Percentiles rank a stretch among this genome's conserved stretches.
Conservation (phyloP, 495 filamentous ascomycete genomes). For the Oidiodendron maius region DNA sequence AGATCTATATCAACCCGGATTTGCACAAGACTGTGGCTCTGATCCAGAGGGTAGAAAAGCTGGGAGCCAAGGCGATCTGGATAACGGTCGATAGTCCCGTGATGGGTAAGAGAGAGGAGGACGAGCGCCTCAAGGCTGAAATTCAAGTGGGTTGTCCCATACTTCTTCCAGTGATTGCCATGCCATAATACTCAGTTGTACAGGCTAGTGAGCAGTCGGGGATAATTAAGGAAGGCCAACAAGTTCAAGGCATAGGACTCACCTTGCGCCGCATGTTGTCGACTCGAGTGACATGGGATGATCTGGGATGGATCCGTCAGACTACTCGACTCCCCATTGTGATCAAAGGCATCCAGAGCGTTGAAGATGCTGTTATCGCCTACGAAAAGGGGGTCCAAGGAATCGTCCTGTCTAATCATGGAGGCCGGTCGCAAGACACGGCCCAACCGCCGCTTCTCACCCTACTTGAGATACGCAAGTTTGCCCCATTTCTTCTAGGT, state of each 20-base stretch:
- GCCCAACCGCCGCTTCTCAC: constrained; percentile 87
- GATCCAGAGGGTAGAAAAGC: constrained; percentile 42
- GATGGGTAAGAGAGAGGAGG: constrained; percentile 53
- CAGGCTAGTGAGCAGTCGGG: constrained; percentile 48
- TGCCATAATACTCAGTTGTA: too few relatives aligned
- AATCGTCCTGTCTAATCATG: constrained; percentile 91
- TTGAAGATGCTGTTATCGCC: constrained; percentile 83
- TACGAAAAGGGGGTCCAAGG: constrained; percentile 77
- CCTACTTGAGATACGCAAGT: too few relatives aligned
- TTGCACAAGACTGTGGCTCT: constrained; percentile 56
- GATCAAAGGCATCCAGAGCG: constrained; percentile 85
- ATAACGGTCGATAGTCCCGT: constrained; percentile 39
- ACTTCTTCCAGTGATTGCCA: too few relatives aligned
- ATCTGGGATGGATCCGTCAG: constrained; percentile 41
- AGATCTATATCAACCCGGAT: constrained; percentile 74
- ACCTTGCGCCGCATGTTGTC: constrained; percentile 58
- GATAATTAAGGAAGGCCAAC: constrained; percentile 43
- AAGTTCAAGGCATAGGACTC: constrained; percentile 62
- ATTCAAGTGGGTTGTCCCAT: constrained; percentile 25
- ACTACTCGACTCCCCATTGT: too few relatives aligned
- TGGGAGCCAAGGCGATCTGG: constrained; percentile 30
- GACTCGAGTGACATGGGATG: constrained; percentile 29
- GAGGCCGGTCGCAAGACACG: constrained; percentile 84
- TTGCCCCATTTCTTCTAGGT: background rate
- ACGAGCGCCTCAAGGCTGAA: constrained; percentile 45